These are phyloP conservation scores for Eutypa lata DNA, from an alignment of 2,329 filamentous ascomycete genomes.

Conservation along the genomic window DNA sequence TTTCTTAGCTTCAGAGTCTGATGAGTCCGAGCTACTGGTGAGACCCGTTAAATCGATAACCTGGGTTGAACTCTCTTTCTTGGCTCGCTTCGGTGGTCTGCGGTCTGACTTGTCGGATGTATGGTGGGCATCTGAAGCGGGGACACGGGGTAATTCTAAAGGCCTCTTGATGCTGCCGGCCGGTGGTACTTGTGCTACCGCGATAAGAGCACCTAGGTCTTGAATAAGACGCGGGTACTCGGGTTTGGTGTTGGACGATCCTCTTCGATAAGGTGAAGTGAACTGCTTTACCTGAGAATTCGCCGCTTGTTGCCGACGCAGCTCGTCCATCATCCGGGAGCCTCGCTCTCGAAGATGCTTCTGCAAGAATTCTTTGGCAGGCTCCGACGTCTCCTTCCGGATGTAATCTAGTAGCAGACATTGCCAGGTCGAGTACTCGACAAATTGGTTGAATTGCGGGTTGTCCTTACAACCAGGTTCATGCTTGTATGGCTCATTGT, in stretches of 20 bases:
- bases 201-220: neutral
- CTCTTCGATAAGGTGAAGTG: neutral
- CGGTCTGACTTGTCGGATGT: too few relatives aligned
- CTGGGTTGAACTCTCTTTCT: too few relatives aligned
- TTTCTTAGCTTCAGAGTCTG: too few relatives aligned
- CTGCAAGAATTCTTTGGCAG: neutral
- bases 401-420: conserved; percentile 8
- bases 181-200: neutral
- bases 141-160: neutral
- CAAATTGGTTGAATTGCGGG: conserved; percentile 6
- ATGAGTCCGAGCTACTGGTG: too few relatives aligned
- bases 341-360: neutral
- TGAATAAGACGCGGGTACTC: neutral
- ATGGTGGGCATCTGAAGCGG: neutral
- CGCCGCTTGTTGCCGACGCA: neutral
- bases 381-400: neutral
- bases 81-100: too few relatives aligned
- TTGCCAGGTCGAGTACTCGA: conserved; percentile 5
- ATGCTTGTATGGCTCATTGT: conserved; percentile 13
- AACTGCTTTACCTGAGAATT: neutral
- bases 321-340: neutral
- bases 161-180: neutral
- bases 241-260: neutral
- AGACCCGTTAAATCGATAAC: too few relatives aligned
- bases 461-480: conserved; percentile 6